Conservation (phyloP, 345 rosid species). For the Passiflora organensis region DNA sequence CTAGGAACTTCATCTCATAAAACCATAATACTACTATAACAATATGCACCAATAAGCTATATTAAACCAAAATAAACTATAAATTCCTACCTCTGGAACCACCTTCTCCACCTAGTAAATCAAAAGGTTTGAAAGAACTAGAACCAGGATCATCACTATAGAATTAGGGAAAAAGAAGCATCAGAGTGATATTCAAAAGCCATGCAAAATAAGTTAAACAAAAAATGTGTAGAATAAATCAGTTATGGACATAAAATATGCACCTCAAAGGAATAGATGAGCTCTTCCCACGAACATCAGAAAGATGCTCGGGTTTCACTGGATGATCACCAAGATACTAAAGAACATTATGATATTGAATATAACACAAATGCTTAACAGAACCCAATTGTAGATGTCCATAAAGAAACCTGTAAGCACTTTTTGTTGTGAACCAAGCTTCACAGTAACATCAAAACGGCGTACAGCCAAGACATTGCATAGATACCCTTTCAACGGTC, state of each 20-base stretch:
- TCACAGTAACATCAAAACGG: conserved; percentile 76
- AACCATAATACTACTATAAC: neutral
- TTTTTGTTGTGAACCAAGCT: conserved; percentile 85
- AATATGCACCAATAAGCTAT: no score
- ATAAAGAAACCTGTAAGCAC: conserved; percentile 61
- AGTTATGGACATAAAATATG: conserved; percentile 6
- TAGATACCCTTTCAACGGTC: conserved; percentile 88
- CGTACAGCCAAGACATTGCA: conserved; percentile 86
- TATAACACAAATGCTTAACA: conserved; percentile 4
- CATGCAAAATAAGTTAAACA: conserved; percentile 7
- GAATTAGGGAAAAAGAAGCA: conserved; percentile 18
- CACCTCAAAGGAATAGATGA: conserved; percentile 44
- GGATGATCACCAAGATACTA: conserved; percentile 24
- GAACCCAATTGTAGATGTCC: conserved; percentile 2
- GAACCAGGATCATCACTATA: conserved; percentile 58
- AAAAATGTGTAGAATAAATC: neutral
- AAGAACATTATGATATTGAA: conserved; percentile 13
- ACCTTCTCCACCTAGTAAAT: conserved; percentile 61
- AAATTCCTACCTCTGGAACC: conserved; percentile 55
- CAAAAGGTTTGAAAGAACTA: conserved; percentile 56
- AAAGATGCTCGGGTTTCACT: conserved; percentile 88
- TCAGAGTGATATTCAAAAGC: conserved; percentile 22
- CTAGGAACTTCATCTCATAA: neutral
- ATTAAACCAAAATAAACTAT: no score
- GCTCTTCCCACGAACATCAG: conserved; percentile 76